phyloP scores from a whole-genome alignment of 768 basidiomycete species.

The Wakefieldia striispora region DNA sequence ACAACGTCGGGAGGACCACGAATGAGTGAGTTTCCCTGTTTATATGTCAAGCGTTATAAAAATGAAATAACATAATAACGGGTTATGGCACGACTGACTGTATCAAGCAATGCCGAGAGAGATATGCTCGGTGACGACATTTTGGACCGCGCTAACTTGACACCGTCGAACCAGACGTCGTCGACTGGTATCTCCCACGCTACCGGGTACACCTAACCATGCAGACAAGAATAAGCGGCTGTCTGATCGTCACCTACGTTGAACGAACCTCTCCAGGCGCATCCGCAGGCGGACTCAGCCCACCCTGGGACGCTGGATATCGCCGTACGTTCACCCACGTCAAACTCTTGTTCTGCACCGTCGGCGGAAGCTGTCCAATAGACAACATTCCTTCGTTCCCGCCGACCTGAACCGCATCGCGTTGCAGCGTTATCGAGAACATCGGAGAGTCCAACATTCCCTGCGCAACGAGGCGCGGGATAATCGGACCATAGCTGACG shows the following conservation, averaged over 20 bases:
- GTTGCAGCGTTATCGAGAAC: conserved; percentile 63
- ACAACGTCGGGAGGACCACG: conserved; percentile 73
- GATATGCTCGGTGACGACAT: conserved; percentile 46
- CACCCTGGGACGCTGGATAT: conserved; percentile 52
- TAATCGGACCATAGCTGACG: conserved; percentile 41
- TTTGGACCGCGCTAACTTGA: conserved; percentile 54
- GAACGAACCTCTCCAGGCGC: conserved; percentile 57
- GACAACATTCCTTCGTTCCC: conserved; percentile 65
- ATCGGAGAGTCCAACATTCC: conserved; percentile 41
- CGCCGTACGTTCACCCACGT: conserved; percentile 65
- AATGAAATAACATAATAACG: neutral
- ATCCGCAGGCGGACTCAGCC: conserved; percentile 52
- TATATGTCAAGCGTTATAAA: neutral
- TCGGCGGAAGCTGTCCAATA: conserved; percentile 60
- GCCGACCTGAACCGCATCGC: conserved; percentile 65
- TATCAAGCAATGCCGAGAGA: conserved; percentile 69
- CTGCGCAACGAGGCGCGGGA: conserved; percentile 44
- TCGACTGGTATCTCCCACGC: conserved; percentile 75
- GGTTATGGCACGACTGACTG: conserved; percentile 38
- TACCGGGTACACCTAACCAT: conserved; percentile 51
- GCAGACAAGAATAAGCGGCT: neutral
- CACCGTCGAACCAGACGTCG: conserved; percentile 68
- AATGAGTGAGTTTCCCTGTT: conserved; percentile 72
- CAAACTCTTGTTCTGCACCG: conserved; percentile 45
- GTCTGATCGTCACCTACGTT: neutral